These are phyloP conservation scores for Solanum hybrid DNA, from an alignment of 305 asterid genomes.

Conservation along the genomic window DNA sequence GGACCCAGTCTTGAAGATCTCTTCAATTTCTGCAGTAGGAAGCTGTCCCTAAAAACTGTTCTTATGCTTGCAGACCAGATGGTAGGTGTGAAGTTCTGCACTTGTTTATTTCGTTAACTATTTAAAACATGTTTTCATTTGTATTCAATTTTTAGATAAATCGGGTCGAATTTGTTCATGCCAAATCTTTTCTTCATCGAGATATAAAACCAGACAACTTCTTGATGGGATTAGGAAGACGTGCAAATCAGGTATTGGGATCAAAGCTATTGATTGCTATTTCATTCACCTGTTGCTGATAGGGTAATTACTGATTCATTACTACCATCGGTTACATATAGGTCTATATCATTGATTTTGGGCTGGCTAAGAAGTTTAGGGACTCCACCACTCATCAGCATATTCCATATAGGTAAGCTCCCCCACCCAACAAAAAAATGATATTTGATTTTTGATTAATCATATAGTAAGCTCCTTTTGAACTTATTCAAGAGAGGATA, in stretches of 20 bases:
- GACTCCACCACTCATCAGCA: constrained; percentile 75
- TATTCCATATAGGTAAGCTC: constrained; percentile 68
- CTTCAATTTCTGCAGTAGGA: constrained; percentile 79
- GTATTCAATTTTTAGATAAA: constrained; percentile 41
- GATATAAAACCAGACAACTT: constrained; percentile 90
- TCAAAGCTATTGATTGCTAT: not conserved
- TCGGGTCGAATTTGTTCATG: constrained; percentile 69
- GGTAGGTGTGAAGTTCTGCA: constrained; percentile 29
- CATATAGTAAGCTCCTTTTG: not conserved
- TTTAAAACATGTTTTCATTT: not conserved
- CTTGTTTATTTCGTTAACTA: not conserved
- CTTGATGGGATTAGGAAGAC: constrained; percentile 86
- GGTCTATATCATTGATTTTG: constrained; percentile 84
- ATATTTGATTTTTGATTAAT: not conserved
- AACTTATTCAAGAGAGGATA: not conserved
- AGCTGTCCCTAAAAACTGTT: constrained; percentile 79
- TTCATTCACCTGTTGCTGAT: not conserved
- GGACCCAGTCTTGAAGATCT: constrained; percentile 96
- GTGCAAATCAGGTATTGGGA: constrained; percentile 62
- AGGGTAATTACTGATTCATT: constrained; percentile 5
- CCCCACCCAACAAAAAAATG: not conserved
- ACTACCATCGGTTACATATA: constrained; percentile 17
- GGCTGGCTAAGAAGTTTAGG: constrained; percentile 82
- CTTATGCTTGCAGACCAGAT: constrained; percentile 95
- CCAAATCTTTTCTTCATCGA: constrained; percentile 75